Conservation (phyloP, 2,329 filamentous ascomycete species). For the Aspergillus floridensis region DNA sequence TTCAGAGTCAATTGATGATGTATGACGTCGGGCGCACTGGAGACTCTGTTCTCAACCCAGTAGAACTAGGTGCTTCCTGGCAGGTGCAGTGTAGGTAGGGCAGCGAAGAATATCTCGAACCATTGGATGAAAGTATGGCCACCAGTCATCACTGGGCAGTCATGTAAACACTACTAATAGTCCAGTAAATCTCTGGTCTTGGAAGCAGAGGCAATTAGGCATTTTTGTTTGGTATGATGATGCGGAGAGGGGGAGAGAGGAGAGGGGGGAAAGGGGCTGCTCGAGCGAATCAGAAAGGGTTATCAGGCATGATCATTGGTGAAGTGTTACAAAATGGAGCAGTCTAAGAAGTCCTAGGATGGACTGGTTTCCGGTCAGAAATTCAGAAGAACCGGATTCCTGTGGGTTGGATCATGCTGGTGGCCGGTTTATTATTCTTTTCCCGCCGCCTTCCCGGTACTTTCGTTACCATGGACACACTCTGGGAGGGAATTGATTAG, state of each 20-base stretch:
- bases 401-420: background rate
- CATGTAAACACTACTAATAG: too few relatives aligned
- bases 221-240: background rate
- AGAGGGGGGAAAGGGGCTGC: background rate
- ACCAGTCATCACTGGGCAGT: background rate
- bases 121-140: background rate
- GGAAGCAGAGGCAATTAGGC: background rate
- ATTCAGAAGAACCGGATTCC: conserved; percentile 11
- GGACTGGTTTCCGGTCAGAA: conserved; percentile 13
- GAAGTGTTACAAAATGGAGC: conserved; percentile 17
- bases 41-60: background rate
- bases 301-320: conserved; percentile 9
- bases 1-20: background rate
- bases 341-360: conserved; percentile 6
- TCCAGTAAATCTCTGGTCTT: background rate
- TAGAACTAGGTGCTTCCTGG: background rate
- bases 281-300: conserved; percentile 11
- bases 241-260: too few relatives aligned
- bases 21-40: background rate
- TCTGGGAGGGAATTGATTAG: background rate
- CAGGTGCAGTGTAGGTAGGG: background rate
- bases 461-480: background rate
- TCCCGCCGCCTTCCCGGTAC: conserved; percentile 5
- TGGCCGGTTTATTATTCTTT: conserved; percentile 1
- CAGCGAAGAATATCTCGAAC: background rate